These are phyloP conservation scores for Biscogniauxia marginata DNA, from an alignment of 2,329 filamentous ascomycete species.

Conservation along the genomic window DNA sequence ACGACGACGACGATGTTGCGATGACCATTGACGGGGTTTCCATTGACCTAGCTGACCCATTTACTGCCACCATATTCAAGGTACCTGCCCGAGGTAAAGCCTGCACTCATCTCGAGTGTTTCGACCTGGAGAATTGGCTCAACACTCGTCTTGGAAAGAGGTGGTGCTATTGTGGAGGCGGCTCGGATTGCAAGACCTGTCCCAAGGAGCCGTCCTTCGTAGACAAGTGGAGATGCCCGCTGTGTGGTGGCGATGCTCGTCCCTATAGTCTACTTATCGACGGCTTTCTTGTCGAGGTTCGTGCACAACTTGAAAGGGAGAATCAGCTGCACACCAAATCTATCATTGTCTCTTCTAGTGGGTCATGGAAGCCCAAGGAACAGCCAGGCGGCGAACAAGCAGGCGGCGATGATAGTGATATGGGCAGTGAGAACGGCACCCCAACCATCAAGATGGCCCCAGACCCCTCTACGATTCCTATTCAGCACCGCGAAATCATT, in stretches of 20 bases:
- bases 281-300: constrained; percentile 67
- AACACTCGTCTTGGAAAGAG: constrained; percentile 56
- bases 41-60: constrained; percentile 67
- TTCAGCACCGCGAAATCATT: constrained; percentile 19
- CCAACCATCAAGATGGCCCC: constrained; percentile 8
- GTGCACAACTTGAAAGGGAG: constrained; percentile 48
- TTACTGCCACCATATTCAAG: constrained; percentile 62
- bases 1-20: constrained; percentile 62
- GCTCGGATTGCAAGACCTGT: constrained; percentile 37
- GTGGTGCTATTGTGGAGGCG: constrained; percentile 35
- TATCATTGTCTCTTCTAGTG: constrained; percentile 63
- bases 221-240: constrained; percentile 84
- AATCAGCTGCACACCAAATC: constrained; percentile 52
- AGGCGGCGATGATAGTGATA: constrained; percentile 32
- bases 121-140: constrained; percentile 84
- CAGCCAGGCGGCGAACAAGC: constrained; percentile 26
- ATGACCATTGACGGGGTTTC: constrained; percentile 57
- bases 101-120: constrained; percentile 83
- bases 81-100: constrained; percentile 67
- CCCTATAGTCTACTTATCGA: constrained; percentile 72
- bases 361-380: constrained; percentile 57
- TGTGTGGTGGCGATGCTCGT: constrained; percentile 75
- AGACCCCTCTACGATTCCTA: constrained; percentile 9
- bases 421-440: constrained; percentile 27
- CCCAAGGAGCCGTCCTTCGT: constrained; percentile 51